A percentile compares a stretch with the other conserved stretches of the same genome.
phyloP scores from a whole-genome alignment of 2,329 filamentous ascomycete species.

The Neopestalotiopsis rosae region DNA sequence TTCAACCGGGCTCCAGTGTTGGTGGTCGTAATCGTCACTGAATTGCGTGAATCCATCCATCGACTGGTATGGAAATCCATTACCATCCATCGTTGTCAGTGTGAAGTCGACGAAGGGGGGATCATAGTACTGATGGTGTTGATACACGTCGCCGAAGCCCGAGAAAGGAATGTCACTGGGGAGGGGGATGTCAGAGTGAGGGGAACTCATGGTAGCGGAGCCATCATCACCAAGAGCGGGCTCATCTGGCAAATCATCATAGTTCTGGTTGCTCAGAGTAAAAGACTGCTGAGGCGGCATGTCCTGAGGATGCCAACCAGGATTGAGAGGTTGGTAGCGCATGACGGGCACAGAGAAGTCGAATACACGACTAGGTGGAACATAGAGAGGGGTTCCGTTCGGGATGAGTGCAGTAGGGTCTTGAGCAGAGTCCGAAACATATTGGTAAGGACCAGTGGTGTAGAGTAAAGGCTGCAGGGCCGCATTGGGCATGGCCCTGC shows the following conservation, averaged over 20 bases:
- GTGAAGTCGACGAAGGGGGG: background rate
- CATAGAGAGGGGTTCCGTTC: background rate
- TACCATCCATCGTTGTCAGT: background rate
- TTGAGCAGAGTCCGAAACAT: conserved; percentile 18
- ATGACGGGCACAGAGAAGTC: background rate
- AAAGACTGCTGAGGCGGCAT: conserved; percentile 2
- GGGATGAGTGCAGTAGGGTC: background rate
- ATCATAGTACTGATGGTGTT: background rate
- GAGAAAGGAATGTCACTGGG: background rate
- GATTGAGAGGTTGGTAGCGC: background rate
- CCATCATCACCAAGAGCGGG: background rate
- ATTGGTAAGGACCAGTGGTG: background rate
- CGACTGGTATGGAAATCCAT: background rate
- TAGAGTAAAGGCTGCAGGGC: background rate
- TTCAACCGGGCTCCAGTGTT: background rate
- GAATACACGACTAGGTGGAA: background rate
- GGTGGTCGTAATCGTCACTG: background rate
- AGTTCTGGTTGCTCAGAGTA: background rate
- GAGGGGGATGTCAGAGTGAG: background rate
- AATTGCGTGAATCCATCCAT: background rate
- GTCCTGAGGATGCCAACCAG: background rate
- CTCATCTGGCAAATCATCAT: background rate
- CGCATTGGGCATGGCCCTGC: conserved; percentile 10
- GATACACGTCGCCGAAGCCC: background rate
- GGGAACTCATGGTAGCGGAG: conserved; percentile 4